Evolutionary conservation across 805 yeast genomes (phyloP).

Genomic region (Yamadazyma ubonensis): DNA sequence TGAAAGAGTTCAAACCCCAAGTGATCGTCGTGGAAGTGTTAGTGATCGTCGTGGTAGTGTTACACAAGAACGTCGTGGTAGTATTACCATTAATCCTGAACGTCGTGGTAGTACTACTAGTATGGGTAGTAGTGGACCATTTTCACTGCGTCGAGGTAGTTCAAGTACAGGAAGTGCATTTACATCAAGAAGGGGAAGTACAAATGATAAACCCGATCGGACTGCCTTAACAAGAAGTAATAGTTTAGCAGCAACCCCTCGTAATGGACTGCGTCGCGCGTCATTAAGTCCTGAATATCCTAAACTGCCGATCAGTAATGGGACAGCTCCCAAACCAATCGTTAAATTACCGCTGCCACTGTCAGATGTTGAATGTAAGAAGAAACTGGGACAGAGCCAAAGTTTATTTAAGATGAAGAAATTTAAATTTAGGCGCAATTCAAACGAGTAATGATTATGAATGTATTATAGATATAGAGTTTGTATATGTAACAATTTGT

Average conservation of each 20-base stretch:
- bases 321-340: conserved; percentile 7
- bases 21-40: background rate
- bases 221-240: conserved; percentile 4
- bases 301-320: conserved; percentile 16
- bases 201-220: background rate
- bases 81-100: background rate
- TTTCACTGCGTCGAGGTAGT: background rate
- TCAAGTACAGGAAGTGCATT: background rate
- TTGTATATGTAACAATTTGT: background rate
- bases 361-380: conserved; percentile 16
- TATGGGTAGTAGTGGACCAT: background rate
- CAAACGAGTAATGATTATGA: conserved; percentile 20
- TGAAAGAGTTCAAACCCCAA: background rate
- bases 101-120: conserved; percentile 3
- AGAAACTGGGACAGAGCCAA: conserved; percentile 4
- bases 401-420: conserved; percentile 20
- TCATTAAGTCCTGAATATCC: conserved; percentile 14
- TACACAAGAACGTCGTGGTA: background rate
- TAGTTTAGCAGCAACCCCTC: conserved; percentile 3
- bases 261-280: conserved; percentile 1
- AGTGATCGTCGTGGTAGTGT: conserved; percentile 4
- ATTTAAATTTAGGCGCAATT: conserved; percentile 31
- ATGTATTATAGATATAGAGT: conserved; percentile 13
- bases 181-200: background rate
- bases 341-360: conserved; percentile 17